phyloP scores from a whole-genome alignment of 768 basidiomycete genomes.

The Collybia mongolica region DNA sequence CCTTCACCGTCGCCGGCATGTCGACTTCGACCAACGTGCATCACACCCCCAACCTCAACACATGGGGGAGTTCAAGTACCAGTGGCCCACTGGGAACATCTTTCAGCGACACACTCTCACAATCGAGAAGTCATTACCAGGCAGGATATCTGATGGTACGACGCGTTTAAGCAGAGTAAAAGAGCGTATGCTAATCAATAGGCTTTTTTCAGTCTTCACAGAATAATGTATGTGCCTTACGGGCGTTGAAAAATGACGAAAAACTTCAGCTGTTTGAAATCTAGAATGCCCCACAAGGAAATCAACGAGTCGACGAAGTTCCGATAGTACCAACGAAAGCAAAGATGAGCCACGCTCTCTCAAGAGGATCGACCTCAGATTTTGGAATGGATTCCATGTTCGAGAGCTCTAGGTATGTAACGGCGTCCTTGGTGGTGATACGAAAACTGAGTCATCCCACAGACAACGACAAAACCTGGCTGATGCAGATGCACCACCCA shows the following conservation, averaged over 20 bases:
- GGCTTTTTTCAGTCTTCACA: constrained; percentile 40
- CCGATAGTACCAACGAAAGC: constrained; percentile 80
- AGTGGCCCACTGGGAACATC: constrained; percentile 41
- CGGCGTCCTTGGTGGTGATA: neutral
- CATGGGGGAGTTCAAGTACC: constrained; percentile 53
- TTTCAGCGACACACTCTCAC: constrained; percentile 66
- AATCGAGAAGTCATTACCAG: constrained; percentile 77
- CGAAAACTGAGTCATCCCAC: constrained; percentile 1
- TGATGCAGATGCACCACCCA: constrained; percentile 83
- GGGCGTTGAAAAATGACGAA: neutral
- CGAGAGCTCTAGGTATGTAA: constrained; percentile 58
- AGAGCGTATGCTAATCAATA: neutral
- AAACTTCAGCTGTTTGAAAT: neutral
- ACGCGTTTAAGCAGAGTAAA: neutral
- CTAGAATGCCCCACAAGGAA: constrained; percentile 49
- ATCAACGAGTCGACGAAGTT: constrained; percentile 67
- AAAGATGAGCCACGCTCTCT: constrained; percentile 70
- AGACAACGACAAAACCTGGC: constrained; percentile 62
- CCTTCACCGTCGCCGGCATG: constrained; percentile 64
- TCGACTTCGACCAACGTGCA: constrained; percentile 47
- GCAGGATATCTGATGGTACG: constrained; percentile 79
- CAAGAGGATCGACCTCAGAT: constrained; percentile 62
- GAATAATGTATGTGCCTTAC: constrained; percentile 43
- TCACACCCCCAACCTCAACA: constrained; percentile 42
- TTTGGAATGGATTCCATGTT: constrained; percentile 89